These are phyloP conservation scores for Suhomyces ambrosiae DNA, from an alignment of 1,139 yeast genomes.

Conservation along the genomic window DNA sequence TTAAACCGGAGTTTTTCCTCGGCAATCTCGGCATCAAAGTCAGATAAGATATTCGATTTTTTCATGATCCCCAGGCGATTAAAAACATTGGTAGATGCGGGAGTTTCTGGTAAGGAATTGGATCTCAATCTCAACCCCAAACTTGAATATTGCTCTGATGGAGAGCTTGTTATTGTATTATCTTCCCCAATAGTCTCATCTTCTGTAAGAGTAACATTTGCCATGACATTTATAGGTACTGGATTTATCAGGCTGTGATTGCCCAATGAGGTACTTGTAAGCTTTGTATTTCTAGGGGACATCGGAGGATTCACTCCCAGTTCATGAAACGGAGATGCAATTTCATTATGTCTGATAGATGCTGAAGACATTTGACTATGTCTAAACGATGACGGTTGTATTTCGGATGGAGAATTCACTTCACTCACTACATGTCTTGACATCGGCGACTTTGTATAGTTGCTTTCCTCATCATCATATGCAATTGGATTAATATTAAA, in stretches of 20 bases:
- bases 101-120: conserved; percentile 29
- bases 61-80: conserved; percentile 4
- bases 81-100: conserved; percentile 6
- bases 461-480: conserved; percentile 14
- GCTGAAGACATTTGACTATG: too few relatives aligned
- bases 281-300: too few relatives aligned
- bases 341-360: background rate
- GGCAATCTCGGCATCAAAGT: conserved; percentile 14
- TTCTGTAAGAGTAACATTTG: conserved; percentile 2
- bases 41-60: conserved; percentile 6
- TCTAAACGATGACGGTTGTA: too few relatives aligned
- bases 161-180: conserved; percentile 20
- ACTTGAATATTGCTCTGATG: conserved; percentile 12
- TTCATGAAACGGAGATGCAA: background rate
- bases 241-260: too few relatives aligned
- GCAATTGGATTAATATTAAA: conserved; percentile 43
- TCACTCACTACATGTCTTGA: conserved; percentile 2
- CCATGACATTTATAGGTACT: conserved; percentile 14
- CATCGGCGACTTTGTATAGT: conserved; percentile 7
- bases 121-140: conserved; percentile 19
- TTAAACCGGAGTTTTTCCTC: conserved; percentile 24
- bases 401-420: conserved; percentile 1
- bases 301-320: too few relatives aligned
- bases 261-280: too few relatives aligned
- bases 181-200: conserved; percentile 6